Percentiles rank a stretch among this genome's conserved stretches.
Conservation (phyloP, 108 stramenopile genomes). For the Nannochloropsis salina region DNA sequence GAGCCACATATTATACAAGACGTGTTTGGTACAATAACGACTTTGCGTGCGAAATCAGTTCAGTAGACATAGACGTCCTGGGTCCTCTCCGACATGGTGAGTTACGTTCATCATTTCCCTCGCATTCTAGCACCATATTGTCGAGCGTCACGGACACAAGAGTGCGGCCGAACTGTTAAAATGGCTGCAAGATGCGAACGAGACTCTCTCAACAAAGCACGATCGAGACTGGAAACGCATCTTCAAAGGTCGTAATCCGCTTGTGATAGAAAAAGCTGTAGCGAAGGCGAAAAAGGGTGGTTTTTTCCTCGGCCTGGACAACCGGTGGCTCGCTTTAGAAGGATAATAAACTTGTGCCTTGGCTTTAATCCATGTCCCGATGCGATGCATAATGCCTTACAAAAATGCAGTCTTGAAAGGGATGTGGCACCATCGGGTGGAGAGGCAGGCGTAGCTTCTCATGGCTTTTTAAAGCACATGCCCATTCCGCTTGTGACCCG, state of each 20-base stretch:
- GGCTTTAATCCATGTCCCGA: too few relatives aligned
- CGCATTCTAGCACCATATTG: neutral
- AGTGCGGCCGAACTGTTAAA: neutral
- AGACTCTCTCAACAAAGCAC: neutral
- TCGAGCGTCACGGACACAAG: neutral
- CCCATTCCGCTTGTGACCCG: too few relatives aligned
- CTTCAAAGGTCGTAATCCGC: neutral
- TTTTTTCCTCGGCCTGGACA: neutral
- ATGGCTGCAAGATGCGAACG: neutral
- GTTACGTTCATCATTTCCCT: too few relatives aligned
- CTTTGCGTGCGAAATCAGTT: too few relatives aligned
- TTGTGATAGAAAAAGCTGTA: constrained; percentile 1
- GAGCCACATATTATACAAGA: neutral
- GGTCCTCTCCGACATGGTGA: too few relatives aligned
- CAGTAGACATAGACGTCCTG: too few relatives aligned
- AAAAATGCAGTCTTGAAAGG: too few relatives aligned
- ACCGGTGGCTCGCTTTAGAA: neutral
- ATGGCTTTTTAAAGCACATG: too few relatives aligned
- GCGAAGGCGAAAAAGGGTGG: neutral
- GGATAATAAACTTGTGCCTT: neutral
- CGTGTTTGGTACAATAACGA: too few relatives aligned
- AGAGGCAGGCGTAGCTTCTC: too few relatives aligned
- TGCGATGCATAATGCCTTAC: too few relatives aligned
- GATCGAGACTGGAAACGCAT: neutral
- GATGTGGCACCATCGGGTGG: too few relatives aligned